Percentiles rank a stretch among this genome's conserved stretches.
Evolutionary conservation across 73 alveolate species (phyloP).

Genomic region (Paramecium caudatum): DNA sequence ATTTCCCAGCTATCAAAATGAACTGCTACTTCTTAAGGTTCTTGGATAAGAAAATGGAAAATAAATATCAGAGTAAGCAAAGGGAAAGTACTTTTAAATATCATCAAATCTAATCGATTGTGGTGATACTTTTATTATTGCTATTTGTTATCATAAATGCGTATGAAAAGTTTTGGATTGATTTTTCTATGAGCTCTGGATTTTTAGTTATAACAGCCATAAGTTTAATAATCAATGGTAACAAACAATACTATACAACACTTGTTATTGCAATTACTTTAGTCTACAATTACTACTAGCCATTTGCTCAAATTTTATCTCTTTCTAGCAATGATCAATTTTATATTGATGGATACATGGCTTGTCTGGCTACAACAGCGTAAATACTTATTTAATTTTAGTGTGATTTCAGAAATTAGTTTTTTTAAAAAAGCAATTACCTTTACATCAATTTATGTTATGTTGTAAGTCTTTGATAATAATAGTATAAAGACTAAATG

Average conservation of each 20-base stretch:
- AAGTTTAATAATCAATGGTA: background rate
- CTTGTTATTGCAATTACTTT: background rate
- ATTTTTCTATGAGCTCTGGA: background rate
- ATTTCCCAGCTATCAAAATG: background rate
- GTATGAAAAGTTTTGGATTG: background rate
- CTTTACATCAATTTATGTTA: background rate
- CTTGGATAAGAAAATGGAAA: background rate
- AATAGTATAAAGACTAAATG: background rate
- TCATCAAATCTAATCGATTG: background rate
- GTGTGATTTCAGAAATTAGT: background rate
- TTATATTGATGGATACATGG: constrained; percentile 17
- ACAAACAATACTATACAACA: background rate
- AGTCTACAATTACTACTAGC: background rate
- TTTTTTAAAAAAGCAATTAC: background rate
- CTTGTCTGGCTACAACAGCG: background rate
- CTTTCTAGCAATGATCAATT: background rate
- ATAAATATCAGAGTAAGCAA: constrained; percentile 5
- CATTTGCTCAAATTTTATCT: background rate
- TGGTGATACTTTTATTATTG: background rate
- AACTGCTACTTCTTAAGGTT: background rate
- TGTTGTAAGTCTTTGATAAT: background rate
- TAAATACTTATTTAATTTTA: background rate
- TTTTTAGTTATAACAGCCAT: background rate
- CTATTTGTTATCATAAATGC: background rate
- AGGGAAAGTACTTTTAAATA: background rate